Conservation (phyloP, 2,329 filamentous ascomycete species). For the Fusarium miscanthi region DNA sequence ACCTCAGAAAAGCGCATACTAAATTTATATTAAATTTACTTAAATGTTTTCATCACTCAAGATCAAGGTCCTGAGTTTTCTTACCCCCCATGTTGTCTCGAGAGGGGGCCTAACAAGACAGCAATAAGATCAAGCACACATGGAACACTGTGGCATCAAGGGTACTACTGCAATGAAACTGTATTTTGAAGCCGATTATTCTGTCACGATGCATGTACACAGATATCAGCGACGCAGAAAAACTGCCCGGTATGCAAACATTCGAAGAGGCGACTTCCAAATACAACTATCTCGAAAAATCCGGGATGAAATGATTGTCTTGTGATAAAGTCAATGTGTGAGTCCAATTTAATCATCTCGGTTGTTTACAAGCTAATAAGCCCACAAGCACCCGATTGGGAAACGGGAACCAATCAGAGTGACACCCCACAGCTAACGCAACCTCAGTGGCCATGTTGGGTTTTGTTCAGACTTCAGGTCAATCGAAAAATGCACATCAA, state of each 20-base stretch:
- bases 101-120: not conserved
- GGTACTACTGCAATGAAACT: slow-evolving; percentile 2
- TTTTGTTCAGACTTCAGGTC: not conserved
- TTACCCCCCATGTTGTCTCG: not conserved
- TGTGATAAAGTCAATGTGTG: no score
- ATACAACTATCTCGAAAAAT: not conserved
- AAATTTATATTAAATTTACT: no score
- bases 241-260: not conserved
- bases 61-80: no score
- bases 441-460: slow-evolving; percentile 1
- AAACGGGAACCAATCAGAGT: slow-evolving; percentile 23
- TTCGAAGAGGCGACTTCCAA: not conserved
- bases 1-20: no score
- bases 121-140: not conserved
- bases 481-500: not conserved
- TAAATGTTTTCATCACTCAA: no score
- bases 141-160: slow-evolving; percentile 19
- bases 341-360: no score
- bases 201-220: not conserved
- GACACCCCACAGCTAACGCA: not conserved
- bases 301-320: not conserved
- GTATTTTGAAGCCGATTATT: not conserved
- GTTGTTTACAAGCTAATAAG: slow-evolving; percentile 11
- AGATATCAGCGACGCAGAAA: not conserved
- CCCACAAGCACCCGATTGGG: slow-evolving; percentile 22